phyloP scores from a whole-genome alignment of 768 basidiomycete species.

The Cyclocybe cylindracea region DNA sequence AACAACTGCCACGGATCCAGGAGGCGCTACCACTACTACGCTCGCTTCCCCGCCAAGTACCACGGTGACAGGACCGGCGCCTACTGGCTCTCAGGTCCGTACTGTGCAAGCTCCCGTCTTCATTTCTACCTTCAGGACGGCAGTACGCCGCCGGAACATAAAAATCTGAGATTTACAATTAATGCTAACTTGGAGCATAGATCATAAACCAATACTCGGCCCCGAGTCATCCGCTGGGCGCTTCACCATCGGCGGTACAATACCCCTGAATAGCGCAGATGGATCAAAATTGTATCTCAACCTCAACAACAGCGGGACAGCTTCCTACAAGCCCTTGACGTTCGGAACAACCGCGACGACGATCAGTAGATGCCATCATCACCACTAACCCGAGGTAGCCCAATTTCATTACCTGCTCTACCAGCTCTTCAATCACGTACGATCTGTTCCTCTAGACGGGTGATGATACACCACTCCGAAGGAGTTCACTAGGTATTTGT shows the following conservation, averaged over 20 bases:
- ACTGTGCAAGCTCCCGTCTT: conserved; percentile 51
- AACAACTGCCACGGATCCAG: conserved; percentile 13
- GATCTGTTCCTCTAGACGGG: conserved; percentile 51
- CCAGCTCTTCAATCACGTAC: conserved; percentile 40
- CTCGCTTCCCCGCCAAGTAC: conserved; percentile 24
- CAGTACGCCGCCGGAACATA: conserved; percentile 28
- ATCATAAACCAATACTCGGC: conserved; percentile 49
- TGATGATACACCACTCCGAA: conserved; percentile 45
- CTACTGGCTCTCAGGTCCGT: conserved; percentile 52
- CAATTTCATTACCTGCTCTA: conserved; percentile 56
- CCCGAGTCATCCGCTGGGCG: conserved; percentile 50
- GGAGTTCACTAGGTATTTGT: conserved; percentile 24
- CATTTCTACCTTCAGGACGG: conserved; percentile 58
- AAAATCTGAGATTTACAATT: background rate
- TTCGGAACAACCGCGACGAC: conserved; percentile 48
- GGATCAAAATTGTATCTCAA: conserved; percentile 51
- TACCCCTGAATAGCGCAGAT: conserved; percentile 42
- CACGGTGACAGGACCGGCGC: conserved; percentile 30
- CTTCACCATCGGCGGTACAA: conserved; percentile 50
- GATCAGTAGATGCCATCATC: conserved; percentile 59
- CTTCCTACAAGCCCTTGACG: conserved; percentile 50
- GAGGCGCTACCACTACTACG: conserved; percentile 11
- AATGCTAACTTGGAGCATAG: conserved; percentile 24
- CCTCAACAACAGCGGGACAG: conserved; percentile 38
- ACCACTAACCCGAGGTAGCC: conserved; percentile 50